Conservation (phyloP, 2,329 filamentous ascomycete species). For the Helotiales sp. region DNA sequence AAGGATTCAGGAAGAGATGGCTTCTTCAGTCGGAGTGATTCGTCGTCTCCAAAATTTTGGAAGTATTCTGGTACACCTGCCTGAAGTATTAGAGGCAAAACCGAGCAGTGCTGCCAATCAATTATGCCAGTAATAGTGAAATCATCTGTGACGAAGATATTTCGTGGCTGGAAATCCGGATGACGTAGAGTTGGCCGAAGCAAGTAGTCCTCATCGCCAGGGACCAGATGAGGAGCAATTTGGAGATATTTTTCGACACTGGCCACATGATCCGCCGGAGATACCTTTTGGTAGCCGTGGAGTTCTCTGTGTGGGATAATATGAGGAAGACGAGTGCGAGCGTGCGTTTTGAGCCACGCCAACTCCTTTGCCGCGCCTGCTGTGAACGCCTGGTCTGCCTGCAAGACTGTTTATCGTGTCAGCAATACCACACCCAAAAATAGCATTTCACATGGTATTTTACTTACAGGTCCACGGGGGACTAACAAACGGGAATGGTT, state of each 20-base stretch:
- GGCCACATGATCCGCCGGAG: constrained; percentile 13
- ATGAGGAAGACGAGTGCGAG: background rate
- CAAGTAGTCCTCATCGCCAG: constrained; percentile 10
- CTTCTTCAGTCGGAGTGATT: constrained; percentile 38
- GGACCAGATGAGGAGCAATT: background rate
- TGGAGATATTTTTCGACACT: constrained; percentile 17
- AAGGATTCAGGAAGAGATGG: constrained; percentile 35
- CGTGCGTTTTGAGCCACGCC: background rate
- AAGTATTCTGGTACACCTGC: constrained; percentile 47
- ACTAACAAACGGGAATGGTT: background rate
- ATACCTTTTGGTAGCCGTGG: background rate
- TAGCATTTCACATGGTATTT: background rate
- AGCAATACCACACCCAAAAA: background rate
- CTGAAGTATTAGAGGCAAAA: constrained; percentile 46
- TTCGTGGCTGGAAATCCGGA: constrained; percentile 33
- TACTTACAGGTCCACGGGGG: background rate
- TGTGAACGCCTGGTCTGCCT: constrained; percentile 3
- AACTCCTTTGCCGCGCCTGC: background rate
- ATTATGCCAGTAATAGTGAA: constrained; percentile 46
- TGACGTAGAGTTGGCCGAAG: constrained; percentile 21
- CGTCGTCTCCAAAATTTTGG: constrained; percentile 45
- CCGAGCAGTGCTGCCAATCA: constrained; percentile 48
- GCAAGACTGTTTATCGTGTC: background rate
- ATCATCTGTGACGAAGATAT: constrained; percentile 41
- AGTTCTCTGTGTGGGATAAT: constrained; percentile 5